Evolutionary conservation across 2,329 filamentous ascomycete genomes (phyloP), one percentile per base, ranked within the genome.

Genomic region (Diaporthe eres): DNA sequence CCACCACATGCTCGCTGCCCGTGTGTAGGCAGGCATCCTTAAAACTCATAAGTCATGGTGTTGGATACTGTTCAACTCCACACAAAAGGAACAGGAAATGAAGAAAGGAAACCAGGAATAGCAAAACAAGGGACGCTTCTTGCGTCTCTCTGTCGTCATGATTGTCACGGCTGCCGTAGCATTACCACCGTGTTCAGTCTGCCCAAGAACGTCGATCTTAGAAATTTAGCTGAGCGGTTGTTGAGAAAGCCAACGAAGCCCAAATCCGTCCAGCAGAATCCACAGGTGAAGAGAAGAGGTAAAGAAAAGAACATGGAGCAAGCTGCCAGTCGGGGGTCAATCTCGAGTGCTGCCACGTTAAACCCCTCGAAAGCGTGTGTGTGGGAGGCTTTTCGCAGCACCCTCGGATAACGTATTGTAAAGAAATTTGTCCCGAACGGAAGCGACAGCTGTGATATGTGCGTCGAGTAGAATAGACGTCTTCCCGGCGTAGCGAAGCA

Each of bases 31-130:
- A 53, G 13, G 31, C 37, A 17, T 5, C 31, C 49, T 19, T 70
- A 34, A 31, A n/a, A 22, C 31, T 70, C 47, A 22, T 39, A 70
- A 70, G 13, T 70, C 31, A 31, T 70, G 65, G 22, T 31, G 65
- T 55, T 70, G 65, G 65, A 70, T 55, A 53, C 65, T 70, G 65
- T 68, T 70, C 3, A 28, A 5, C 65, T 70, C 65, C 65, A 70
- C 28, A 70, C 31, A 25, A 55, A 70, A 53, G 47, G 2, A 9
- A 55, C 5, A 25, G 10, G 4, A 42, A 49, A 47, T 9, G 42
- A 4, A 34, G 7, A 31, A 28, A 28, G 42, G n/a, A 55, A 42
- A 19, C 34, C 34, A 55, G 22, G 9, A 55, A 28, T 25, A 28
- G 12, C 49, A 53, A 70, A 55, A 55, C 47, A 70, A 34, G 2